A percentile compares a stretch with the other conserved stretches of the same genome.
Evolutionary conservation across 345 rosid species (phyloP).

Genomic region (Populus alba): DNA sequence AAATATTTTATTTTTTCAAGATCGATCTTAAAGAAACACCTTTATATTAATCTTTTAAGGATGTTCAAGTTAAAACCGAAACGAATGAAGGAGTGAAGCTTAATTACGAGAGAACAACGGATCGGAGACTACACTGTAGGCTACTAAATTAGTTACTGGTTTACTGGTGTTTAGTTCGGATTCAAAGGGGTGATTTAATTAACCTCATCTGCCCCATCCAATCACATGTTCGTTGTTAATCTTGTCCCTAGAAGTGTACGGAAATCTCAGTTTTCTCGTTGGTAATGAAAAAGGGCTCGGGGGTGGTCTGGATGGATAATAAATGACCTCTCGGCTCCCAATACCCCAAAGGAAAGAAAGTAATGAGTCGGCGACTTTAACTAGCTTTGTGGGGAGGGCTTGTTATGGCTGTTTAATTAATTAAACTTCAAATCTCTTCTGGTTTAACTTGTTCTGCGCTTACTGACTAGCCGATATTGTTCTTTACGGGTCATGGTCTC

Average conservation of each 20-base stretch:
- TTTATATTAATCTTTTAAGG: too few species aligned
- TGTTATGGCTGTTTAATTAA: background rate
- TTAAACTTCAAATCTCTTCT: background rate
- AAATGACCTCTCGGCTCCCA: background rate
- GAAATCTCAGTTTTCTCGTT: background rate
- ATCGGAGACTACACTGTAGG: background rate
- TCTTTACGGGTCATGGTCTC: background rate
- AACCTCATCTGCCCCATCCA: background rate
- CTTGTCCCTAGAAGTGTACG: background rate
- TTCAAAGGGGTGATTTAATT: too few species aligned
- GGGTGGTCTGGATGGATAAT: background rate
- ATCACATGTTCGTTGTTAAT: background rate
- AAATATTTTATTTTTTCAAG: too few species aligned
- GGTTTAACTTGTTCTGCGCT: background rate
- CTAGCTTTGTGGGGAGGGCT: background rate
- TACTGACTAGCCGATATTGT: background rate
- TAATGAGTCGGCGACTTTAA: too few species aligned
- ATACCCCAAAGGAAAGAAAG: too few species aligned
- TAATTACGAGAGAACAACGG: background rate
- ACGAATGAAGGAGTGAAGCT: background rate
- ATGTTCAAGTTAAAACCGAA: background rate
- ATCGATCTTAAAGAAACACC: too few species aligned
- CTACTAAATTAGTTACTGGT: background rate
- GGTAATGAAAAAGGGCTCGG: background rate
- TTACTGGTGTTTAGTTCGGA: too few species aligned